Base-by-base conservation (phyloP, 1,284 basidiomycete genomes). In the Malassezia yamatoensis region DNA sequence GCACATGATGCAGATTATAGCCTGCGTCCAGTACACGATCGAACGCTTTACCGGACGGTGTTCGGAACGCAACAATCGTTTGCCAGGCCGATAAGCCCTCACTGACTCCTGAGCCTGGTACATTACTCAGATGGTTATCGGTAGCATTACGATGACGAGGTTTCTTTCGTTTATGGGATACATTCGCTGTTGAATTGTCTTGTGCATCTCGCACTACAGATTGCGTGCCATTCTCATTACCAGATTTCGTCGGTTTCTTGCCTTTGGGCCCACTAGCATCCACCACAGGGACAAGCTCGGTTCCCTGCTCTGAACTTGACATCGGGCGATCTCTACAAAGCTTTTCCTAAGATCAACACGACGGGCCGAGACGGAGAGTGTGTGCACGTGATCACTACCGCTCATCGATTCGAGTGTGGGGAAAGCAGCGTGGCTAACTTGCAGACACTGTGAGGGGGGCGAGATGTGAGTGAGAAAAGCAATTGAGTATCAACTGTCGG, bases 61-160 rank as follows among this genome's bases (percentile, higher is more conserved):
- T 48, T 16, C 55, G 50, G 35, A 58, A 58, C 5, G 55, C 55
- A 5, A 58, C 40, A 6, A 58, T 58, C 7, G 55, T 58, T 41
- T 57, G 42, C 49, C 49, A 57, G 20, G 34, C 18, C 5, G 54
- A 29, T 9, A n/a, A 15, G n/a, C 34, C 35, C 6, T 20, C 16
- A 11, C 37, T 36, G 8, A 1, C 34, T 10, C n/a, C 33, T 16
- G 9, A 20, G 12, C 16, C 3, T 20, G 5, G 4, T 3, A 16
- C 34, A 9, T 10, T 24, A 4, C 29, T 18, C 32, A 47, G 4
- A 21, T 24, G 34, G 6, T 11, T 11, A 15, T 47, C 45, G 34
- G 8, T 13, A 4, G 13, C 16, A 33, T 16, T 21, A 16, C 33
- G 32, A 15, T 16, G 10, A n/a, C 45, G 45, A 8, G 16, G 32